Base-by-base conservation (phyloP, 805 yeast species). In the Zygotorulaspora danielsina region DNA sequence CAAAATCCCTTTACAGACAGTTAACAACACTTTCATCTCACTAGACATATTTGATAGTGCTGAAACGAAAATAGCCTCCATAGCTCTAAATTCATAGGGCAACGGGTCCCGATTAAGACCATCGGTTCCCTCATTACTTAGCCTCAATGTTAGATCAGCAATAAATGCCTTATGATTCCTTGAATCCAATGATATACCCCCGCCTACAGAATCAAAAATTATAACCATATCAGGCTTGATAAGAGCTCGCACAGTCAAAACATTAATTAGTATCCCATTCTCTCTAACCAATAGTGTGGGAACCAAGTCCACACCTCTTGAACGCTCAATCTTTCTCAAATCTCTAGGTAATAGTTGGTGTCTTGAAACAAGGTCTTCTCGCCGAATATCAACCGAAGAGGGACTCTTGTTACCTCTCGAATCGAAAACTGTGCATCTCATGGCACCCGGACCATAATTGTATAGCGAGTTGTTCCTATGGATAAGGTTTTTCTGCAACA, bases 281-380 rank as follows among this genome's bases (percentile, higher is more conserved):
- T 78, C 72, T 36, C 96, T 70, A 8, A 85, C 88, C 51, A 87
- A 76, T 38, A 88, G 76, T 34, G 84, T 77, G 0, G 96, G 96
- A 1, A 85, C 90, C 34, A 86, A 81, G 42, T 59, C 65, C 28
- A 52, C 78, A 59, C 48, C 76, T 63, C 53, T 53, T 1, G 82
- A 81, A 41, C 84, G 75, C 34, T 90, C 97, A 38, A 90, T 81
- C 56, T 89, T 90, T 15, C 98, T 69, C 49, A 90, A 67, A 61
- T 90, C 98, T 59, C 98, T 70, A 0, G 97, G 96, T 42, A 84
- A 76, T 18, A 90, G 62, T 9, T 85, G 86, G 58, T 89, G 85
- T 47, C 79, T 78, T 21, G 78, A 70, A 7, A 90, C 70, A 44
- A 90, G 74, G 38, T 79, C 80, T 36, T 83, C 72, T 54, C 86